Evolutionary conservation across 208 protist species (phyloP).

Genomic region (Leishmania braziliensis): DNA sequence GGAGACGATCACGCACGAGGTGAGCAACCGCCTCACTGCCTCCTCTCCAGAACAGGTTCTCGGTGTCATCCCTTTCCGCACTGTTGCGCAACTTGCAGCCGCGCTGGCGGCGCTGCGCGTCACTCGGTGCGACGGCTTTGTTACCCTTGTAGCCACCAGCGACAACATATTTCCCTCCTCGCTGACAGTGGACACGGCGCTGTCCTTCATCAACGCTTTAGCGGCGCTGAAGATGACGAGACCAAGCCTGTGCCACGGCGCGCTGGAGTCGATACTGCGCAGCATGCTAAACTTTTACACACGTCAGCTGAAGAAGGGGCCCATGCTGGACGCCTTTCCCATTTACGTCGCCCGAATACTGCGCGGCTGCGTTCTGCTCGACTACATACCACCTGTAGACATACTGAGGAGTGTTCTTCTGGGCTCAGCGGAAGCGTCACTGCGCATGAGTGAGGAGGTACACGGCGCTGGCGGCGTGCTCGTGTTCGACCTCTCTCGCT

Average conservation of each 20-base stretch:
- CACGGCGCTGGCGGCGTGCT: constrained; percentile 37
- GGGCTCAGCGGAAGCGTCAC: constrained; percentile 3
- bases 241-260: constrained; percentile 21
- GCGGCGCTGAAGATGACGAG: constrained; percentile 23
- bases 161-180: constrained; percentile 16
- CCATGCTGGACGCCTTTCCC: constrained; percentile 36
- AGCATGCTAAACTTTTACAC: constrained; percentile 20
- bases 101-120: constrained; percentile 60
- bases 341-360: constrained; percentile 53
- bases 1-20: constrained; percentile 25
- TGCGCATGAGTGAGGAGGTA: constrained; percentile 18
- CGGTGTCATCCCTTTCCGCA: constrained; percentile 33
- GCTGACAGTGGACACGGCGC: constrained; percentile 42
- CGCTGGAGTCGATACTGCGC: constrained; percentile 16
- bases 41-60: background rate
- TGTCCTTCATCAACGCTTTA: constrained; percentile 54
- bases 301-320: constrained; percentile 12
- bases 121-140: constrained; percentile 53
- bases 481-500: constrained; percentile 74
- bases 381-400: constrained; percentile 41
- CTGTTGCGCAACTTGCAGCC: constrained; percentile 53
- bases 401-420: constrained; percentile 46
- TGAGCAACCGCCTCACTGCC: constrained; percentile 24
- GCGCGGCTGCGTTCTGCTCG: constrained; percentile 58
- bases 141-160: constrained; percentile 35